A percentile compares a stretch with the other conserved stretches of the same genome.
These are phyloP conservation scores for Ophiosphaerella korrae DNA, from an alignment of 2,329 filamentous ascomycete species.

Conservation along the genomic window DNA sequence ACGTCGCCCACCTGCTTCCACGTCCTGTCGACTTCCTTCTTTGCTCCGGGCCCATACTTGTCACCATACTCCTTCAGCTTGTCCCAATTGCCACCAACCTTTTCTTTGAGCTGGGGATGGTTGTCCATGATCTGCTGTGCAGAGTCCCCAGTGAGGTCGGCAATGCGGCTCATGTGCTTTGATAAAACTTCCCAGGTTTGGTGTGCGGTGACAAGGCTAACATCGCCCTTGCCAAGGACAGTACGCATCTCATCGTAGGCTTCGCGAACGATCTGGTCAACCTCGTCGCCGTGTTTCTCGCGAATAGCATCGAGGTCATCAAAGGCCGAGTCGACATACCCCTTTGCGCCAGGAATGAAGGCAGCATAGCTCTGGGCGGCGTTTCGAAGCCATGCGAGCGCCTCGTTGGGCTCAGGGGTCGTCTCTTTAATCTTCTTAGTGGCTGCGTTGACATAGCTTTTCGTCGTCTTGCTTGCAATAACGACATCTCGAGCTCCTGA, in stretches of 20 bases:
- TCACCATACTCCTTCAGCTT: slow-evolving; percentile 73
- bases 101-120: slow-evolving; percentile 74
- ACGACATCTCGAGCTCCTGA: slow-evolving; percentile 58
- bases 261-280: slow-evolving; percentile 69
- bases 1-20: slow-evolving; percentile 71
- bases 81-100: slow-evolving; percentile 70
- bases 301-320: slow-evolving; percentile 72
- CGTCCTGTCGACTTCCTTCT: slow-evolving; percentile 75
- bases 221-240: slow-evolving; percentile 61
- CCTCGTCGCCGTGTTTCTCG: slow-evolving; percentile 70
- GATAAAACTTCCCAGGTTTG: slow-evolving; percentile 67
- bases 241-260: slow-evolving; percentile 71
- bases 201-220: slow-evolving; percentile 66
- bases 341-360: slow-evolving; percentile 72
- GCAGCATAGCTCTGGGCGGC: slow-evolving; percentile 71
- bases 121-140: slow-evolving; percentile 70
- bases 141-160: slow-evolving; percentile 66
- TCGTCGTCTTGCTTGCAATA: slow-evolving; percentile 59
- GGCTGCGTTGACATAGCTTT: slow-evolving; percentile 64
- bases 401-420: slow-evolving; percentile 70
- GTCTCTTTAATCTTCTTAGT: slow-evolving; percentile 65
- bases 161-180: slow-evolving; percentile 65
- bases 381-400: slow-evolving; percentile 67
- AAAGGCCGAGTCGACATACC: slow-evolving; percentile 72
- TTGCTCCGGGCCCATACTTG: slow-evolving; percentile 74